phyloP scores from a whole-genome alignment of 1,284 basidiomycete species.

The Moniliophthora roreri region DNA sequence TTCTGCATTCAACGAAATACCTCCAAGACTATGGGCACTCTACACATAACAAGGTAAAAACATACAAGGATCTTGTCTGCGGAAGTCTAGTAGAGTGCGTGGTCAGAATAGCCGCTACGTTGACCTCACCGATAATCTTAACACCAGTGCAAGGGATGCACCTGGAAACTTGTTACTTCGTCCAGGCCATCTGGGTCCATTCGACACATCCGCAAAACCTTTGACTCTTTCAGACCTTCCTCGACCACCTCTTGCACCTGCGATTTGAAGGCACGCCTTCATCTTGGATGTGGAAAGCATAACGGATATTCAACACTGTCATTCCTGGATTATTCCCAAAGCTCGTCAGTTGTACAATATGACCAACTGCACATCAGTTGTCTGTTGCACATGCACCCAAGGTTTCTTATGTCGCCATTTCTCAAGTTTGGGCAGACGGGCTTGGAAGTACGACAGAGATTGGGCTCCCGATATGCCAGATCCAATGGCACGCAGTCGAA shows the following conservation, averaged over 20 bases:
- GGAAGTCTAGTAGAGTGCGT: too few species aligned
- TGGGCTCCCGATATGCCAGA: background rate
- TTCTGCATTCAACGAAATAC: too few species aligned
- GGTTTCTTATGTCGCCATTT: slow-evolving; percentile 1
- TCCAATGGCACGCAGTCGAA: background rate
- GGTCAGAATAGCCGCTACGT: too few species aligned
- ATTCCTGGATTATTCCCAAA: background rate
- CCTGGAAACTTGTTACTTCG: too few species aligned
- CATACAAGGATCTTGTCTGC: too few species aligned
- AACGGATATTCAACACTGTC: background rate
- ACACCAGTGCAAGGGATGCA: too few species aligned
- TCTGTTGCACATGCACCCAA: background rate
- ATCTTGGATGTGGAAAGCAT: background rate
- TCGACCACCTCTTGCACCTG: background rate
- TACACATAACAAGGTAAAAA: too few species aligned
- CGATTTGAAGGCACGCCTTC: background rate
- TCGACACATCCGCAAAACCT: too few species aligned
- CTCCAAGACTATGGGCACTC: too few species aligned
- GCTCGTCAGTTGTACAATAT: background rate
- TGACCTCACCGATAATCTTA: too few species aligned
- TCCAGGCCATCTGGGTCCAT: too few species aligned
- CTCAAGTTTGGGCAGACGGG: slow-evolving; percentile 3
- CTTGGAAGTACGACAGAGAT: background rate
- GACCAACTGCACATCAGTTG: background rate
- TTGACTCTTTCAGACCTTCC: background rate